Evolutionary conservation across 2,329 filamentous ascomycete genomes (phyloP).

Genomic region (Colletotrichum sp.): DNA sequence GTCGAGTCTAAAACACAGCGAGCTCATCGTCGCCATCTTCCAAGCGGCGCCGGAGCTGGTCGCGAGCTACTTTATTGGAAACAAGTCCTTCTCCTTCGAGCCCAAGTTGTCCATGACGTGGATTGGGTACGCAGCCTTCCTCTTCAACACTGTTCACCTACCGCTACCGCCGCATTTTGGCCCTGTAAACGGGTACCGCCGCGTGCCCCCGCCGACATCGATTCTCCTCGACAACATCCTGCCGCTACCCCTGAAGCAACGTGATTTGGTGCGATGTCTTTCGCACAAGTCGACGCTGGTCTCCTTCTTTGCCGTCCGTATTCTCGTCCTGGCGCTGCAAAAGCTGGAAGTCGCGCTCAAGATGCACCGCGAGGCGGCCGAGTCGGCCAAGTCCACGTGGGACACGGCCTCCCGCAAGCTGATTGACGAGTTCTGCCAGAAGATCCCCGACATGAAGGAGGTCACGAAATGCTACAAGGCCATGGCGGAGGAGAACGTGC

Average conservation of each 20-base stretch:
- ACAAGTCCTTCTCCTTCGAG: slow-evolving; percentile 82
- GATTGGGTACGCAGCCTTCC: slow-evolving; percentile 90
- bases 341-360: slow-evolving; percentile 73
- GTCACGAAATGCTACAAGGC: slow-evolving; percentile 76
- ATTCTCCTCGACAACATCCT: slow-evolving; percentile 86
- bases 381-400: slow-evolving; percentile 61
- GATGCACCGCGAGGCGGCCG: slow-evolving; percentile 58
- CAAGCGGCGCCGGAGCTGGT: slow-evolving; percentile 82
- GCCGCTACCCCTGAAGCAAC: slow-evolving; percentile 81
- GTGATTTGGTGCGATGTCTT: slow-evolving; percentile 79
- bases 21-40: slow-evolving; percentile 83
- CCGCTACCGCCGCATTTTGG: slow-evolving; percentile 77
- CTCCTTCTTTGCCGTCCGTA: slow-evolving; percentile 81
- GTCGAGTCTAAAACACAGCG: slow-evolving; percentile 79
- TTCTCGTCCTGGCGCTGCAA: slow-evolving; percentile 78
- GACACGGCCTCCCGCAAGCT: slow-evolving; percentile 70
- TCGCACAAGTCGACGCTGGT: slow-evolving; percentile 79
- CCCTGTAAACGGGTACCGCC: slow-evolving; percentile 63
- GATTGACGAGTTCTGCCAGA: slow-evolving; percentile 75
- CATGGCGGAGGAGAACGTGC: slow-evolving; percentile 68
- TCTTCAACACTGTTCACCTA: slow-evolving; percentile 81
- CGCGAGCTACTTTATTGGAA: slow-evolving; percentile 84
- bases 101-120: slow-evolving; percentile 92
- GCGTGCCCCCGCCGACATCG: slow-evolving; percentile 77
- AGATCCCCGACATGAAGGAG: slow-evolving; percentile 83